Evolutionary conservation across 805 yeast species (phyloP).

Genomic region (Candida silvicultrix): DNA sequence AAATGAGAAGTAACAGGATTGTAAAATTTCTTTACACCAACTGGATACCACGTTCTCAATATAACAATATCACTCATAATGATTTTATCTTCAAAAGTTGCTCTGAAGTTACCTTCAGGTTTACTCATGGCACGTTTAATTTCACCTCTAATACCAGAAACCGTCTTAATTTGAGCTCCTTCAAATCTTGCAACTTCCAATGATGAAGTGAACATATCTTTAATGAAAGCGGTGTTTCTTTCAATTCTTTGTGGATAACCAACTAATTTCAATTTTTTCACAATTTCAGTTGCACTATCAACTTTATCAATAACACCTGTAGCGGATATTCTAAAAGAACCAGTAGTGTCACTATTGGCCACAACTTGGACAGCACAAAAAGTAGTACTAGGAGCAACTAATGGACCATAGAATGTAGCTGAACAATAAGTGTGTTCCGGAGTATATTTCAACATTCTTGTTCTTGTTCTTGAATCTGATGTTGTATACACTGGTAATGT

Average conservation of each 20-base stretch:
- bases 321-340: slow-evolving; percentile 91
- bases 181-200: slow-evolving; percentile 96
- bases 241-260: slow-evolving; percentile 92
- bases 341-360: slow-evolving; percentile 76
- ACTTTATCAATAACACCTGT: slow-evolving; percentile 95
- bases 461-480: slow-evolving; percentile 94
- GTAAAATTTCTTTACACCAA: slow-evolving; percentile 81
- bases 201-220: slow-evolving; percentile 90
- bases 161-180: slow-evolving; percentile 96
- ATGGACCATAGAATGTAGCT: slow-evolving; percentile 94
- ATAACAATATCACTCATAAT: slow-evolving; percentile 85
- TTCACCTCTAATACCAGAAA: slow-evolving; percentile 96
- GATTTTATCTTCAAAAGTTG: slow-evolving; percentile 93
- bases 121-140: slow-evolving; percentile 89
- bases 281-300: slow-evolving; percentile 84
- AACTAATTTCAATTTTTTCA: slow-evolving; percentile 89
- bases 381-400: slow-evolving; percentile 95
- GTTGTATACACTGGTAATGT: slow-evolving; percentile 95
- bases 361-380: slow-evolving; percentile 93
- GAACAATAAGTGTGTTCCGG: slow-evolving; percentile 97
- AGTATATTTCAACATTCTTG: slow-evolving; percentile 95
- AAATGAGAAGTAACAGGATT: slow-evolving; percentile 94
- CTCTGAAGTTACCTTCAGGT: slow-evolving; percentile 94
- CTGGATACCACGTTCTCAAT: slow-evolving; percentile 96
- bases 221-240: slow-evolving; percentile 94